Percentiles rank a stretch among this genome's conserved stretches.
Conservation (phyloP, 495 filamentous ascomycete species). For the Aspergillus haitiensis region DNA sequence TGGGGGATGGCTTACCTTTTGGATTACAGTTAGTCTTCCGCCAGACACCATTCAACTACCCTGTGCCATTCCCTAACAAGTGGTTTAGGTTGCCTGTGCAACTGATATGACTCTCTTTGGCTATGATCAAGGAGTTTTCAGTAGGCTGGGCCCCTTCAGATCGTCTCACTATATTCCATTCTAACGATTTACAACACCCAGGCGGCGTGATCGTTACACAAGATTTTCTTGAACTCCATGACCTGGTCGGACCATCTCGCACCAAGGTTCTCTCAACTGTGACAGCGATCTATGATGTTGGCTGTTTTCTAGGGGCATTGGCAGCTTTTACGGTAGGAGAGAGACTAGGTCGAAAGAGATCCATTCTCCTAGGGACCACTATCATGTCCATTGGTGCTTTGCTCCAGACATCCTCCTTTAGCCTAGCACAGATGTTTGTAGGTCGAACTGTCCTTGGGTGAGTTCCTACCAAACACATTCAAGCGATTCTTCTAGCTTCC, state of each 20-base stretch:
- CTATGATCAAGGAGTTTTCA: constrained; percentile 61
- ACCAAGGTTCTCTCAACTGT: constrained; percentile 56
- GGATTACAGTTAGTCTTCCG: constrained; percentile 48
- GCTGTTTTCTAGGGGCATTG: constrained; percentile 60
- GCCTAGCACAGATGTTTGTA: constrained; percentile 62
- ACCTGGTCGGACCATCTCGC: constrained; percentile 49
- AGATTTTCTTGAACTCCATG: constrained; percentile 54
- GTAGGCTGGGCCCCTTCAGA: constrained; percentile 22
- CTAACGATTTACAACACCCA: constrained; percentile 4
- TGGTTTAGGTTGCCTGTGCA: constrained; percentile 48
- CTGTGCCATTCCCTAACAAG: not conserved
- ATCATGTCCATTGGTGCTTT: constrained; percentile 63
- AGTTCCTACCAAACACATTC: not conserved
- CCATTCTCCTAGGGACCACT: constrained; percentile 53
- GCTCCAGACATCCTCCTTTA: constrained; percentile 57
- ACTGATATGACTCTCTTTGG: constrained; percentile 62
- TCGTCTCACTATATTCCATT: constrained; percentile 14
- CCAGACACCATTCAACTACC: not conserved
- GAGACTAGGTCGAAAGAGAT: constrained; percentile 56
- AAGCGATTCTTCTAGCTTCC: not conserved
- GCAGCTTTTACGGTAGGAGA: constrained; percentile 57
- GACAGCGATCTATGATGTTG: constrained; percentile 62
- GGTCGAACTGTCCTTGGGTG: constrained; percentile 54
- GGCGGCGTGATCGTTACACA: constrained; percentile 57
- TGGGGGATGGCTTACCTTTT: constrained; percentile 59